Conservation (phyloP, 306 rosid species). For the Nissolia schottii region DNA sequence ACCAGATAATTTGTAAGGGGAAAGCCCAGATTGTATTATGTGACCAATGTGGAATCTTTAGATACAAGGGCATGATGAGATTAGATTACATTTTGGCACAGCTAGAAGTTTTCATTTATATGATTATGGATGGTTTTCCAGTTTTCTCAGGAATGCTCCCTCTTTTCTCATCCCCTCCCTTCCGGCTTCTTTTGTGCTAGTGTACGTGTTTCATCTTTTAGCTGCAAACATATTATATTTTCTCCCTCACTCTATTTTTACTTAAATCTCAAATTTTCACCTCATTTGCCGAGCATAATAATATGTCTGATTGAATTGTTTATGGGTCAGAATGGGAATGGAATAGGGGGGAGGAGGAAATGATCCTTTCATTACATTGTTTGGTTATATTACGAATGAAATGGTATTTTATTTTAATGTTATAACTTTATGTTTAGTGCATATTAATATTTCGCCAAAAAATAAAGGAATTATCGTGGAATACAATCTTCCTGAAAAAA, state of each 20-base stretch:
- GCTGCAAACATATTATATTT: background rate
- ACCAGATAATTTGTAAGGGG: constrained; percentile 10
- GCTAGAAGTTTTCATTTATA: background rate
- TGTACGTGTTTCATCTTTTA: background rate
- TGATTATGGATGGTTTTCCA: background rate
- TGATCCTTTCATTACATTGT: background rate
- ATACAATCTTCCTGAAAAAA: too few species aligned
- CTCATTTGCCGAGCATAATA: background rate
- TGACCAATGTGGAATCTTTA: constrained; percentile 4
- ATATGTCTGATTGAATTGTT: background rate
- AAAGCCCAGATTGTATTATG: background rate
- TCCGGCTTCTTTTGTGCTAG: background rate
- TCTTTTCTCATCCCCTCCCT: background rate
- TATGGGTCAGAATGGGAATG: background rate
- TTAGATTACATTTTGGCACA: constrained; percentile 12
- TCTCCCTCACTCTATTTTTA: background rate
- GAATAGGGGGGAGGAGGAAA: background rate
- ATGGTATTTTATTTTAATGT: background rate
- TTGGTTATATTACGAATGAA: background rate
- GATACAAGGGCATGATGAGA: background rate
- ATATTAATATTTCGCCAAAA: too few species aligned
- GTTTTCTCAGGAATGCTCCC: background rate
- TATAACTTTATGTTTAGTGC: background rate
- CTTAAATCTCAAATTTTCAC: background rate
- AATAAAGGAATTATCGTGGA: too few species aligned